A percentile compares a stretch with the other conserved stretches of the same genome.
Conservation (phyloP, 129 eudicot species). For the Flaveria brownii region DNA sequence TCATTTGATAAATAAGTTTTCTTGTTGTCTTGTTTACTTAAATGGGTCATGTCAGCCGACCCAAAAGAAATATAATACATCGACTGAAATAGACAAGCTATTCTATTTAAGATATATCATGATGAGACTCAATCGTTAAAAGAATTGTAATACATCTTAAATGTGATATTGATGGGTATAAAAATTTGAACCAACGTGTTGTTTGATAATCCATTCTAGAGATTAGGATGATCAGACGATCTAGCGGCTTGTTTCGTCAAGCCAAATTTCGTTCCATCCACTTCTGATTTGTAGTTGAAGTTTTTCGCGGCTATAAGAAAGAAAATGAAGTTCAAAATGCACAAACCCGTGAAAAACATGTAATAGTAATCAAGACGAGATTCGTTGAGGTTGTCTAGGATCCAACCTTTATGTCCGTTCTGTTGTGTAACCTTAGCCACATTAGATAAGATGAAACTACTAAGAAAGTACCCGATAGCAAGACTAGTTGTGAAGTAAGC, state of each 20-base stretch:
- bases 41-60: too few relatives aligned
- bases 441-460: constrained; percentile 50
- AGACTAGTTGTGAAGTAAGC: constrained; percentile 24
- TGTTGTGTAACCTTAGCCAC: constrained; percentile 42
- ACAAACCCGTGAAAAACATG: constrained; percentile 38
- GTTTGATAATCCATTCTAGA: not conserved
- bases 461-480: constrained; percentile 37
- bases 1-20: too few relatives aligned
- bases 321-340: constrained; percentile 48
- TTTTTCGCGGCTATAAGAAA: constrained; percentile 41
- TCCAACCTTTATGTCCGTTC: constrained; percentile 50
- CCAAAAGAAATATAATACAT: too few relatives aligned
- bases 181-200: not conserved
- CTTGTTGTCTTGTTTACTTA: too few relatives aligned
- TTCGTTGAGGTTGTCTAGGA: constrained; percentile 49
- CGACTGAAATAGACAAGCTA: too few relatives aligned
- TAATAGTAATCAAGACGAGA: constrained; percentile 59
- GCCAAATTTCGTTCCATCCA: not conserved
- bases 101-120: too few relatives aligned
- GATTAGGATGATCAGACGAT: not conserved
- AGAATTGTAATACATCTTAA: not conserved
- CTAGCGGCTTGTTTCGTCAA: constrained; percentile 11
- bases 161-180: not conserved
- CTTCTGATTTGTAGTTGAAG: constrained; percentile 37
- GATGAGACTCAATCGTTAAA: not conserved